phyloP scores from a whole-genome alignment of 164 flowering plant genomes.

The Buxus sempervirens region DNA sequence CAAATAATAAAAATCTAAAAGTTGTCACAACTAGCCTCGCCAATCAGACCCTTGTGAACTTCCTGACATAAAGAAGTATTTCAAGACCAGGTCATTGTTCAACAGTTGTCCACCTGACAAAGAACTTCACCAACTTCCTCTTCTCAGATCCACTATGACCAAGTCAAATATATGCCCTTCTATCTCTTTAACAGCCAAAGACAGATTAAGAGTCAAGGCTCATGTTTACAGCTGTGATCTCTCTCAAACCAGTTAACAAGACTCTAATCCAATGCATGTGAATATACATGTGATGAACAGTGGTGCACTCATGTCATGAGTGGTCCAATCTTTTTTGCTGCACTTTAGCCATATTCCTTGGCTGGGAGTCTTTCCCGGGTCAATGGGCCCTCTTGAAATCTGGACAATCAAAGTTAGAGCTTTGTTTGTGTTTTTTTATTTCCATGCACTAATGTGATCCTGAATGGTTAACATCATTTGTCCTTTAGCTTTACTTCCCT shows the following conservation, averaged over 20 bases:
- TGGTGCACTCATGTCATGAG: background rate
- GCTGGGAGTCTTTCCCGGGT: background rate
- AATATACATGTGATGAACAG: background rate
- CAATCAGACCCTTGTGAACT: too few relatives aligned
- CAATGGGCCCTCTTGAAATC: background rate
- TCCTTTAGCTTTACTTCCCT: slow-evolving; percentile 11
- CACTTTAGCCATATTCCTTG: background rate
- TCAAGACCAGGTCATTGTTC: background rate
- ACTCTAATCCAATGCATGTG: background rate
- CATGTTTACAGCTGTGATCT: slow-evolving; percentile 16
- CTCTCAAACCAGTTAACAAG: slow-evolving; percentile 12
- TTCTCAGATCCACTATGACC: background rate
- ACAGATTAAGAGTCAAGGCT: background rate
- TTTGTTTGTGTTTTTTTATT: too few relatives aligned
- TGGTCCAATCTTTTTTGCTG: background rate
- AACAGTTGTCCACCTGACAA: background rate
- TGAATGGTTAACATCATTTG: background rate
- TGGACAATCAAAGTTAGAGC: background rate
- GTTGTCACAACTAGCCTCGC: too few relatives aligned
- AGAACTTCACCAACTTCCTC: background rate
- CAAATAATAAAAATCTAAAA: too few relatives aligned
- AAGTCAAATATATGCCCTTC: background rate
- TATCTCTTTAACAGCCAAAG: background rate
- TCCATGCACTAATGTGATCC: too few relatives aligned
- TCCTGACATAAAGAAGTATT: too few relatives aligned